Base-by-base conservation (phyloP, 306 rosid genomes). In the Spatholobus suberectus region DNA sequence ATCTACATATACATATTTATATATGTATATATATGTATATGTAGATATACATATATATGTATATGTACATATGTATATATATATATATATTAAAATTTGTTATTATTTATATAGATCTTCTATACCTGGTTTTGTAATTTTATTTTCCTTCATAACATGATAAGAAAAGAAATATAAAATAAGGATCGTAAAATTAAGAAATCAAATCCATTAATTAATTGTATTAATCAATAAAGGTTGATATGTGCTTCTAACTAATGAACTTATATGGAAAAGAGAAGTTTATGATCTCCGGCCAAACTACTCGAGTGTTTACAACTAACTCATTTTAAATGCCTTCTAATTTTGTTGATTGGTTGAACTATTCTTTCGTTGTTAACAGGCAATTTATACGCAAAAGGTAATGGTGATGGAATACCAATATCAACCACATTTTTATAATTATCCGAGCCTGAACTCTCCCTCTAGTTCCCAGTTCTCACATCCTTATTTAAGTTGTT, bases 321-420 rank as follows among this genome's bases (percentile, higher is more conserved):
- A 80, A 80, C 72, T 43, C 10, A n/a, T 70, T 12, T 58, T 71
- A 43, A 69, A 57, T 61, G 83, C 61, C 70, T 70, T 44, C 83
- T 80, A 70, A 58, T 57, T 54, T 44, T 70, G 72, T 72, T 15
- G 66, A 70, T 80, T 44, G 78, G 78, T 80, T 57, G 78, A 80
- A 71, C 72, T n/a, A 43, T 70, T 70, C 72, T 70, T 43, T 79
- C 59, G 5, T 70, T 58, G 51, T 23, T 68, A 67, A 70, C 46
- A 70, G 17, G 41, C 21, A 46, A 70, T 52, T 68, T 32, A 8
- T 38, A 2, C 26, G 21, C 67, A 68, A 49, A 69, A 55, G 17
- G 20, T 18, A 55, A 80, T 4, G 47, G 71, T 43, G 76, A 68
- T 79, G 18, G 68, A 7, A 37, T 66, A 66, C 55, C 37, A 35